Percentiles rank a stretch among this genome's conserved stretches.
phyloP scores from a whole-genome alignment of 2,329 filamentous ascomycete genomes.

The Colletotrichum salicis region DNA sequence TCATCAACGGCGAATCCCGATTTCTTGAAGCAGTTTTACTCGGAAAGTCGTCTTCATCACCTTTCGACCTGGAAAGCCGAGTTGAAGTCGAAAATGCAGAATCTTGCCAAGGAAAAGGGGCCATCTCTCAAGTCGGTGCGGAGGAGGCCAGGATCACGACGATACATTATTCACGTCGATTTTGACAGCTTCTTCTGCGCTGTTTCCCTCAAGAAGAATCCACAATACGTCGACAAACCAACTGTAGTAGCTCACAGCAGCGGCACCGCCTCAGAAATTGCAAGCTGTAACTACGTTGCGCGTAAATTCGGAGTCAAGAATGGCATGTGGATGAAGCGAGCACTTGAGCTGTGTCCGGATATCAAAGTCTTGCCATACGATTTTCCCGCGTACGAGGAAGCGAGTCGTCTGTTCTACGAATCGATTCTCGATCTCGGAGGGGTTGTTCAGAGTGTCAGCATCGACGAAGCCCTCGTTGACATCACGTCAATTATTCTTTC shows the following conservation, averaged over 20 bases:
- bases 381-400: conserved; percentile 93
- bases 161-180: conserved; percentile 94
- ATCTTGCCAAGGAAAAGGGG: conserved; percentile 76
- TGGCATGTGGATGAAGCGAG: conserved; percentile 99
- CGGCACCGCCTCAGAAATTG: conserved; percentile 91
- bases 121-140: conserved; percentile 56
- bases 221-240: conserved; percentile 81
- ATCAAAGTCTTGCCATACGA: conserved; percentile 95
- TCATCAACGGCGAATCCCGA: conserved; percentile 92
- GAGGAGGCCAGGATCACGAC: conserved; percentile 69
- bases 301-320: conserved; percentile 90
- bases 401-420: conserved; percentile 88
- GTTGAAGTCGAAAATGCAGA: conserved; percentile 88
- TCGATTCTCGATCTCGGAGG: conserved; percentile 83
- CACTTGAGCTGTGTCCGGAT: conserved; percentile 83
- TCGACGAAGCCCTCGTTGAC: conserved; percentile 94
- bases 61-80: conserved; percentile 97
- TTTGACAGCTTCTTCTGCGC: conserved; percentile 99
- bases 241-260: conserved; percentile 88
- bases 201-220: conserved; percentile 82
- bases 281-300: conserved; percentile 95
- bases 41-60: conserved; percentile 93
- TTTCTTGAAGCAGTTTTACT: conserved; percentile 94
- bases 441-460: conserved; percentile 92
- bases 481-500: conserved; percentile 76